Evolutionary conservation across 805 yeast species (phyloP), one percentile per base, ranked within the genome.

Genomic region (Schwanniomyces vanrijiae): DNA sequence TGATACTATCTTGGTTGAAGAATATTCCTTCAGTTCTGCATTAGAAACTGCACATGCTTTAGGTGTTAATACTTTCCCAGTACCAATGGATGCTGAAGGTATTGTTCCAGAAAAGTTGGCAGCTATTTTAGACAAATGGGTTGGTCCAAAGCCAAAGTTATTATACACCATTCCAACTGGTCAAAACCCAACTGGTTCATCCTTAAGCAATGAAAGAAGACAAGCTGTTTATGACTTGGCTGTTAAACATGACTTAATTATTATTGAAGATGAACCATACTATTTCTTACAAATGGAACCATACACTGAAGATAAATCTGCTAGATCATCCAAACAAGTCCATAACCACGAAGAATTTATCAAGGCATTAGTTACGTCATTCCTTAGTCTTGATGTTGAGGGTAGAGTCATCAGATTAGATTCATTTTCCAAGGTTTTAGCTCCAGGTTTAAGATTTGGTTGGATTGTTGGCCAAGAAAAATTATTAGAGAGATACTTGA

Each of bases 141-240:
- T 76, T 11, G 84, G 72, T 46, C 79, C 81, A 49, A 83, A 83
- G 68, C 98, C 98, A 55, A 90, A 86, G 68, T 73, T 92, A 50
- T 75, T 92, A 57, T 94, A 94, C 80, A 84, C 94, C 35, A 89
- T 92, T 58, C 86, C 94, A 55, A 94, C 98, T 7, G 99, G 99
- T 52, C 98, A 94, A 75, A 92, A 92, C 78, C 99, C 99, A 53
- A 91, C 97, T 16, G 99, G 99, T 33, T 84, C 96, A 3, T 87
- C 90, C 20, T 74, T 94, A 59, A 74, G 86, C 29, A 69, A 60
- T 22, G 91, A 88, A 60, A 83, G 98, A 73, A 88, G 97, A 72
- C 65, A 70, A 51, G 81, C 77, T 47, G 79, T 94, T 55, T 91
- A 90, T 69, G 77, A 80, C 51, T 63, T 92, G 52, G 92, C 96